Conservation (phyloP, 768 basidiomycete genomes). For the Tremella yokohamensis region DNA sequence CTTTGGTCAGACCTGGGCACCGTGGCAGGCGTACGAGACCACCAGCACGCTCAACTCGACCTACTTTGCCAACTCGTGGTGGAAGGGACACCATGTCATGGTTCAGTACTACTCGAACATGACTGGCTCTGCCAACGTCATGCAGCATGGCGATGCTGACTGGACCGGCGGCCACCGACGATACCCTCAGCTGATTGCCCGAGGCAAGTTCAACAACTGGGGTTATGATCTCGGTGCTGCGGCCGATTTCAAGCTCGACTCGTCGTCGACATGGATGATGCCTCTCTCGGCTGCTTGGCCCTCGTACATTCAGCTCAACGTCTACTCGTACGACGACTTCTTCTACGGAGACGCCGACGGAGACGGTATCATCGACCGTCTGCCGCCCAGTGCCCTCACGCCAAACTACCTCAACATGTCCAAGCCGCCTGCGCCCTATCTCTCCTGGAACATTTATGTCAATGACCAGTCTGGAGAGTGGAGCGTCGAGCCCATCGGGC, state of each 20-base stretch:
- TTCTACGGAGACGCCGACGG: slow-evolving; percentile 87
- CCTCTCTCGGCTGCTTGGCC: slow-evolving; percentile 84
- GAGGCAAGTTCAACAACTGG: slow-evolving; percentile 88
- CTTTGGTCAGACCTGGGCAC: slow-evolving; percentile 78
- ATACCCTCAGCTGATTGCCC: slow-evolving; percentile 78
- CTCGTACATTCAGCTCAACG: slow-evolving; percentile 81
- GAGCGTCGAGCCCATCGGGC: slow-evolving; percentile 75
- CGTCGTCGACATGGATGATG: slow-evolving; percentile 55
- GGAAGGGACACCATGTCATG: slow-evolving; percentile 79
- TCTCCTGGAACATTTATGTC: slow-evolving; percentile 79
- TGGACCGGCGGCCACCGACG: slow-evolving; percentile 63
- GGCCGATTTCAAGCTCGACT: slow-evolving; percentile 61
- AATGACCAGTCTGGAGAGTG: slow-evolving; percentile 74
- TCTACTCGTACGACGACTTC: slow-evolving; percentile 85
- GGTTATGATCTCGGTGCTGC: slow-evolving; percentile 80
- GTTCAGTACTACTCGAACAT: slow-evolving; percentile 84
- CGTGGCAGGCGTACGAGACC: slow-evolving; percentile 76
- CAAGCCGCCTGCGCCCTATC: slow-evolving; percentile 78
- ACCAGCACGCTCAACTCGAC: slow-evolving; percentile 60
- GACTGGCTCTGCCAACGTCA: slow-evolving; percentile 61
- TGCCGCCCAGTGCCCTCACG: slow-evolving; percentile 71
- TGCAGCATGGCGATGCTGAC: slow-evolving; percentile 72
- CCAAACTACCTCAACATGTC: slow-evolving; percentile 89
- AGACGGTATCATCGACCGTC: slow-evolving; percentile 82
- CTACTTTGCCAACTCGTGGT: slow-evolving; percentile 63